Evolutionary conservation across 108 stramenopile species (phyloP).

Genomic region (Asterionellopsis glacialis): DNA sequence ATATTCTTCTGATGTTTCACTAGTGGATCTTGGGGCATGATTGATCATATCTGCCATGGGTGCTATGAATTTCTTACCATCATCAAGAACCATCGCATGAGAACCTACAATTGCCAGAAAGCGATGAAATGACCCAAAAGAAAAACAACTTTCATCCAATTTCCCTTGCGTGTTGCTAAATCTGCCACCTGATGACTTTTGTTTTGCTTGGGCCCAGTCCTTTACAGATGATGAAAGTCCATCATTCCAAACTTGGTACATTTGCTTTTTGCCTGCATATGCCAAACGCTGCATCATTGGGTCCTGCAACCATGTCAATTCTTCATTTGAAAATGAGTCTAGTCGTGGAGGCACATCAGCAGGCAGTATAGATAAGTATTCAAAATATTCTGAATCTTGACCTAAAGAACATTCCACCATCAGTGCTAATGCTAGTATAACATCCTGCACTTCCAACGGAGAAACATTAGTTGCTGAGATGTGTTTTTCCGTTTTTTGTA

Average conservation of each 20-base stretch:
- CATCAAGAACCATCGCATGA: constrained; percentile 66
- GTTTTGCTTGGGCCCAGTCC: neutral
- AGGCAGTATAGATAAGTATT: constrained; percentile 12
- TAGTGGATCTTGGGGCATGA: constrained; percentile 35
- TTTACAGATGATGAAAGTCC: neutral
- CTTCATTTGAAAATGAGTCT: constrained; percentile 5
- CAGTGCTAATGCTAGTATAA: constrained; percentile 7
- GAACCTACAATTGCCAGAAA: constrained; percentile 52
- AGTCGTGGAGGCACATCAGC: constrained; percentile 7
- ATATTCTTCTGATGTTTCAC: constrained; percentile 1
- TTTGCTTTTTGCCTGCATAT: neutral
- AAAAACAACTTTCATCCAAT: neutral
- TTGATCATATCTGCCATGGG: constrained; percentile 88
- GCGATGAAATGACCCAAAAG: constrained; percentile 30
- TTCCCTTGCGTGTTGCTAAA: neutral
- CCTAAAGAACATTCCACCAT: constrained; percentile 14
- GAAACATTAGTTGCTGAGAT: too few relatives aligned
- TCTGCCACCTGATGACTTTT: too few relatives aligned
- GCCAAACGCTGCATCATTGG: neutral
- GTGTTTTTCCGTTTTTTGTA: too few relatives aligned
- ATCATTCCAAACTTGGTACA: neutral
- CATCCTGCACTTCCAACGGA: constrained; percentile 11
- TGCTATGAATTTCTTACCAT: constrained; percentile 55
- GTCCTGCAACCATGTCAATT: constrained; percentile 6
- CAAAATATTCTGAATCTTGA: neutral